phyloP scores from a whole-genome alignment of 495 filamentous ascomycete species.

The Penicillium nucicola region DNA sequence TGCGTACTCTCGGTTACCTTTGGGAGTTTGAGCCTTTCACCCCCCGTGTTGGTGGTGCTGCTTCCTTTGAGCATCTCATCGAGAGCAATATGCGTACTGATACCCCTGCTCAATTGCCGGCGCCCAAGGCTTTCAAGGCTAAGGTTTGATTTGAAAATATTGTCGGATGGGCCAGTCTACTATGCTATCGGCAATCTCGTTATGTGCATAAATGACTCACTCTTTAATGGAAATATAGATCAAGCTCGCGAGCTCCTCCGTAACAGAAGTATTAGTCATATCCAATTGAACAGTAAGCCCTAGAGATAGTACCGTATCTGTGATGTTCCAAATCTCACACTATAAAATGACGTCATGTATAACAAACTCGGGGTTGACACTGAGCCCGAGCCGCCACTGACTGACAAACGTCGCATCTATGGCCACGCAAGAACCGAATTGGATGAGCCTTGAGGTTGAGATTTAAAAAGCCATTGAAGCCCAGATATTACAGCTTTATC shows the following conservation, averaged over 20 bases:
- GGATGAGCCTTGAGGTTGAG: too few species aligned
- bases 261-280: too few species aligned
- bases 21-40: constrained; percentile 46
- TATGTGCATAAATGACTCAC: too few species aligned
- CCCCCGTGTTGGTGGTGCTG: constrained; percentile 33
- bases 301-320: too few species aligned
- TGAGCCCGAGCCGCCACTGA: background rate
- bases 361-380: background rate
- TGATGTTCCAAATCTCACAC: too few species aligned
- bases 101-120: constrained; percentile 22
- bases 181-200: too few species aligned
- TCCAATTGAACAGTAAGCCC: too few species aligned
- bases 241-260: too few species aligned
- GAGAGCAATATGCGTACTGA: constrained; percentile 12
- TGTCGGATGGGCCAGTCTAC: too few species aligned
- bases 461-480: background rate
- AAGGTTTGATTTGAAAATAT: background rate
- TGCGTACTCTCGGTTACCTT: constrained; percentile 40
- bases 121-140: constrained; percentile 12
- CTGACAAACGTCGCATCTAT: background rate
- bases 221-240: too few species aligned
- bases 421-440: background rate
- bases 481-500: background rate
- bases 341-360: background rate
- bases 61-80: constrained; percentile 45